Evolutionary conservation across 2,329 filamentous ascomycete genomes (phyloP).

Genomic region (Calonectria pteridis): DNA sequence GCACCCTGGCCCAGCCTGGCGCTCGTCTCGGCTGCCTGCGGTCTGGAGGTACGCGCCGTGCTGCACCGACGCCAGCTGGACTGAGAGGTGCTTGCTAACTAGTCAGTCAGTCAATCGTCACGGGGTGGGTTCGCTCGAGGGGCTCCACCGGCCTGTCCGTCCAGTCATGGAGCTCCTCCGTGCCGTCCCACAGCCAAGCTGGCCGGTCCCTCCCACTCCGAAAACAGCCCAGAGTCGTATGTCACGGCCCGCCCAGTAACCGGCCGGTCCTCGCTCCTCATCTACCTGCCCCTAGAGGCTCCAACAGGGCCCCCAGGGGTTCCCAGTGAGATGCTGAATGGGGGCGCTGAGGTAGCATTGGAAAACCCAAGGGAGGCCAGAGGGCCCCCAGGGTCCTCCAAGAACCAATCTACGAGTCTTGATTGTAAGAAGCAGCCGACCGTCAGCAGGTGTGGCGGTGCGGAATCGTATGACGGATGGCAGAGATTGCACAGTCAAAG

Average conservation of each 20-base stretch:
- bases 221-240: conserved; percentile 35
- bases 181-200: not conserved
- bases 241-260: conserved; percentile 31
- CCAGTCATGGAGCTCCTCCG: conserved; percentile 28
- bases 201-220: conserved; percentile 19
- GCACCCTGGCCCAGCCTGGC: conserved; percentile 1
- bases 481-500: not conserved
- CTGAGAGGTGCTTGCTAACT: not conserved
- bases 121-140: conserved; percentile 13
- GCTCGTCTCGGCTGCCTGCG: conserved; percentile 17
- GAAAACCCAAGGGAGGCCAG: conserved; percentile 16
- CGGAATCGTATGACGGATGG: conserved; percentile 43
- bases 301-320: not conserved
- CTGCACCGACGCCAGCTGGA: not conserved
- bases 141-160: conserved; percentile 20
- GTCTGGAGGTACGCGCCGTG: not conserved
- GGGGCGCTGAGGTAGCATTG: not conserved
- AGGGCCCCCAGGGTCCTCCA: conserved; percentile 7
- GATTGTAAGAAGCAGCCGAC: conserved; percentile 44
- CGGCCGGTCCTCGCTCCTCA: conserved; percentile 24
- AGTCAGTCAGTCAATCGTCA: conserved; percentile 20
- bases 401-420: conserved; percentile 30
- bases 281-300: not conserved
- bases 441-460: conserved; percentile 46
- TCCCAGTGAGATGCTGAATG: conserved; percentile 19